These are phyloP conservation scores for Eucalyptus leucophloia DNA, from an alignment of 345 rosid genomes.

Conservation along the genomic window DNA sequence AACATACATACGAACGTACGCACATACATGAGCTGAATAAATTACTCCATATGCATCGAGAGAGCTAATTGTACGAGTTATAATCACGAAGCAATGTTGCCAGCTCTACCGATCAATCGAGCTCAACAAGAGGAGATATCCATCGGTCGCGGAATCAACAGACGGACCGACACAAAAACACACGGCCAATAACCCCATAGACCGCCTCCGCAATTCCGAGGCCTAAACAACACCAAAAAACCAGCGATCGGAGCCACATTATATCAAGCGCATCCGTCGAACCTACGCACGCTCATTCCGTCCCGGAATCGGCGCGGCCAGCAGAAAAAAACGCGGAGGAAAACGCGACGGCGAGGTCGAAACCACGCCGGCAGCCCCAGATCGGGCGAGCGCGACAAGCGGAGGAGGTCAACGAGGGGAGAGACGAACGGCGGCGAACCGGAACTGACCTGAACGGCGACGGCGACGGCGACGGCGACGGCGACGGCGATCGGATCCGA, in stretches of 20 bases:
- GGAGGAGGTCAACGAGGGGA: background rate
- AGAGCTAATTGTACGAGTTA: background rate
- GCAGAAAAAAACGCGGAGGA: background rate
- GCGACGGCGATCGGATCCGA: background rate
- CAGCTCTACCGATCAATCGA: background rate
- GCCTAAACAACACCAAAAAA: background rate
- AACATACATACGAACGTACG: background rate
- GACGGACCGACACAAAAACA: background rate
- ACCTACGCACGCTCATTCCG: background rate
- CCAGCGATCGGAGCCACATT: background rate
- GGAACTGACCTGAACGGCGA: background rate
- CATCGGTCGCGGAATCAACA: background rate
- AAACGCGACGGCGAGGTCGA: background rate
- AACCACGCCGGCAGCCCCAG: background rate
- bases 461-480: too few relatives aligned
- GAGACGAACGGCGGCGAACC: background rate
- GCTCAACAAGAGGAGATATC: background rate
- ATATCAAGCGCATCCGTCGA: background rate
- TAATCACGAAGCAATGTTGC: background rate
- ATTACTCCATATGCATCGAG: background rate
- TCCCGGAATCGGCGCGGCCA: background rate
- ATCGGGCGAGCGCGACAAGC: background rate
- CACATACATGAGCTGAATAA: background rate
- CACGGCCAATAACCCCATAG: background rate
- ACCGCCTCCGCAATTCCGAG: background rate